Conservation (phyloP, 2,329 filamentous ascomycete species). For the Magnaporthiopsis rhizophila region DNA sequence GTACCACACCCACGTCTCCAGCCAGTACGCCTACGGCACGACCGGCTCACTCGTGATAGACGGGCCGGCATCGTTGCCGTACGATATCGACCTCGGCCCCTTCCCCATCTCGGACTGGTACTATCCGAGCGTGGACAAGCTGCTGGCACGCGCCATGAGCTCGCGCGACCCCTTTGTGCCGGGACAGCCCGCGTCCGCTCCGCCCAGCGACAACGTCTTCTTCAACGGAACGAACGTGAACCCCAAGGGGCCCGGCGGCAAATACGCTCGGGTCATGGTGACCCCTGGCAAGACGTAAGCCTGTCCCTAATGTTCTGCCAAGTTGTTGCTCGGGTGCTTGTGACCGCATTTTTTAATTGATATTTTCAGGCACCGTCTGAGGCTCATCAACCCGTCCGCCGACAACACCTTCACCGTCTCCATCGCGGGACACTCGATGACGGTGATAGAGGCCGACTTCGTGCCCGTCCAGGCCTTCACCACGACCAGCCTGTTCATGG, state of each 20-base stretch:
- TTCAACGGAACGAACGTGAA: constrained; percentile 35
- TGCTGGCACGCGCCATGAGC: constrained; percentile 17
- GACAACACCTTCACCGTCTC: constrained; percentile 42
- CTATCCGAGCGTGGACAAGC: constrained; percentile 22
- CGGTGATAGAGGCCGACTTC: constrained; percentile 43
- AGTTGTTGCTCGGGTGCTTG: too few species aligned
- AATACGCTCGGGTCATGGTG: constrained; percentile 27
- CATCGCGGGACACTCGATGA: constrained; percentile 39
- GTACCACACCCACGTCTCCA: constrained; percentile 41
- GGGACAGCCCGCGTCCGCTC: constrained; percentile 15
- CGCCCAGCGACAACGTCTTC: constrained; percentile 31
- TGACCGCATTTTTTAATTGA: too few species aligned
- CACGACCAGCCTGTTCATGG: constrained; percentile 41
- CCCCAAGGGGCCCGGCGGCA: constrained; percentile 20
- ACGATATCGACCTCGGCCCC: constrained; percentile 44
- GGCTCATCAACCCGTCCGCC: constrained; percentile 43
- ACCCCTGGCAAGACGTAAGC: constrained; percentile 30
- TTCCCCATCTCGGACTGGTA: constrained; percentile 47
- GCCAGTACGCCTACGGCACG: constrained; percentile 41
- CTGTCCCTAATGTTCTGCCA: too few species aligned
- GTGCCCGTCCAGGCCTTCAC: constrained; percentile 42
- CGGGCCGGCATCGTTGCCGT: constrained; percentile 27
- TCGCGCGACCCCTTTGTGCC: constrained; percentile 18
- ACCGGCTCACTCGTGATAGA: constrained; percentile 41
- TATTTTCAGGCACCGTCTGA: constrained; percentile 31